These are phyloP conservation scores for Leishmania amazonensis DNA, from an alignment of 208 protist genomes.

Conservation along the genomic window DNA sequence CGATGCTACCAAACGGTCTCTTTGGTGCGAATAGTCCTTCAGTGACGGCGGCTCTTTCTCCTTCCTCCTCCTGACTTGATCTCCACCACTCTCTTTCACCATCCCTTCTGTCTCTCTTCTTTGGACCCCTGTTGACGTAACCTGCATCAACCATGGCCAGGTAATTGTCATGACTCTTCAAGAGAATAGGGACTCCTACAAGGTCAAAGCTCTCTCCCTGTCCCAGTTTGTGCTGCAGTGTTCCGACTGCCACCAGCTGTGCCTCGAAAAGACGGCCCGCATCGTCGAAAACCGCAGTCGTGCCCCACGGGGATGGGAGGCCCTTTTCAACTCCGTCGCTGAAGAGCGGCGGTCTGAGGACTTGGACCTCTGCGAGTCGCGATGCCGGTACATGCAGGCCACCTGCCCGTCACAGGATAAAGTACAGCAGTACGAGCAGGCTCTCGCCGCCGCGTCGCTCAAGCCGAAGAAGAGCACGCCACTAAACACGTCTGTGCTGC, in stretches of 20 bases:
- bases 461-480: conserved; percentile 11
- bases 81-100: background rate
- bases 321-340: conserved; percentile 50
- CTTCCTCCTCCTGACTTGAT: background rate
- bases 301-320: conserved; percentile 67
- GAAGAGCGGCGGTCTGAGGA: conserved; percentile 58
- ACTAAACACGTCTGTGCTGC: conserved; percentile 26
- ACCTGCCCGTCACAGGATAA: conserved; percentile 39
- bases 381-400: conserved; percentile 42
- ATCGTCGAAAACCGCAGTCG: conserved; percentile 66
- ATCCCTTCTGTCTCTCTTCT: background rate
- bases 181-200: conserved; percentile 44
- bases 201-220: conserved; percentile 43
- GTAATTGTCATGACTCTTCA: conserved; percentile 30
- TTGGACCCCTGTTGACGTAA: background rate
- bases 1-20: too few species aligned
- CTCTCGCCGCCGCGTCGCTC: background rate
- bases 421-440: conserved; percentile 46
- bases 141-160: background rate
- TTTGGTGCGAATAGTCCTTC: background rate
- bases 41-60: background rate
- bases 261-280: conserved; percentile 54
- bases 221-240: conserved; percentile 64
- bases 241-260: conserved; percentile 58
- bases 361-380: conserved; percentile 43